These are phyloP conservation scores for Prunus dulcis DNA, from an alignment of 306 rosid species.

Conservation along the genomic window DNA sequence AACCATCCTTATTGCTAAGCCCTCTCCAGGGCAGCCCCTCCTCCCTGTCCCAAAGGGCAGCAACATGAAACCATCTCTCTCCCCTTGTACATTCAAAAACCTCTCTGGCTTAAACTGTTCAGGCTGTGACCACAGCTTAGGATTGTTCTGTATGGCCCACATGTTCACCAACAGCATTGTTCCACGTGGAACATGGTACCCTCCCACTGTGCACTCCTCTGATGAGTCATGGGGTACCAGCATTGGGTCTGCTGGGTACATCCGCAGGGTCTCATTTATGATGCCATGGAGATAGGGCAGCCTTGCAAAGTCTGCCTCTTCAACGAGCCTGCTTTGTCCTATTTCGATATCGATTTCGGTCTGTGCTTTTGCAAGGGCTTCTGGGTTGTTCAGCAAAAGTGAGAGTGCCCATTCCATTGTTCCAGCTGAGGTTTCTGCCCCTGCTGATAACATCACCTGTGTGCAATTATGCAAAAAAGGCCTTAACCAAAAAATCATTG, in stretches of 20 bases:
- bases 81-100: neutral
- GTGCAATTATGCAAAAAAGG: neutral
- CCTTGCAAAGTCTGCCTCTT: slow-evolving; percentile 24
- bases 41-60: slow-evolving; percentile 36
- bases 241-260: slow-evolving; percentile 32
- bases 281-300: slow-evolving; percentile 32
- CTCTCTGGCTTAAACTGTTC: slow-evolving; percentile 32
- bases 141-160: slow-evolving; percentile 45
- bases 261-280: slow-evolving; percentile 30
- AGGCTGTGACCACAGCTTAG: slow-evolving; percentile 34
- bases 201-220: slow-evolving; percentile 26
- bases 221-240: slow-evolving; percentile 36
- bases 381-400: slow-evolving; percentile 37
- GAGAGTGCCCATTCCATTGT: slow-evolving; percentile 41
- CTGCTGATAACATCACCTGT: slow-evolving; percentile 32
- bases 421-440: slow-evolving; percentile 27
- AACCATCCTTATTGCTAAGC: slow-evolving; percentile 10
- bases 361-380: slow-evolving; percentile 14
- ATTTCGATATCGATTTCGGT: slow-evolving; percentile 21
- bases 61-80: slow-evolving; percentile 17
- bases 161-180: slow-evolving; percentile 33
- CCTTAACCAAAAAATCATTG: neutral
- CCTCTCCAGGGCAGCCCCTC: slow-evolving; percentile 34
- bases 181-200: slow-evolving; percentile 33
- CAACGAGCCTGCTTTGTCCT: slow-evolving; percentile 16